These are phyloP conservation scores for Tolypocladium amazonense DNA, from an alignment of 2,329 filamentous ascomycete genomes.

Conservation along the genomic window DNA sequence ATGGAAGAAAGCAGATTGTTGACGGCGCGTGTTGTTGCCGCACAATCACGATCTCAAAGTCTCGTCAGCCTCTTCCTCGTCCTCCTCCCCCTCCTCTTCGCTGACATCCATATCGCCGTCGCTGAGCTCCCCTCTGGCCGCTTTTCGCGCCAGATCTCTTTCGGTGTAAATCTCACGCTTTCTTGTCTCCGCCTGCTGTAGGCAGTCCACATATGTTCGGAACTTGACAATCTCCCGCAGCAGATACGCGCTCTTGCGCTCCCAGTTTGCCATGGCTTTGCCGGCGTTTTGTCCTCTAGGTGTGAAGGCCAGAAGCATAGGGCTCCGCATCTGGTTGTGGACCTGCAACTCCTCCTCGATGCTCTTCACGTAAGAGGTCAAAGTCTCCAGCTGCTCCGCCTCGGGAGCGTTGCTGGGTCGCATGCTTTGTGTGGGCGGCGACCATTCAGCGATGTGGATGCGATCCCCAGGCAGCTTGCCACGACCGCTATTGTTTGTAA, in stretches of 20 bases:
- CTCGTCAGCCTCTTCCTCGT: conserved; percentile 23
- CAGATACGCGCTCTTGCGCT: conserved; percentile 86
- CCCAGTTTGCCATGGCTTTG: conserved; percentile 93
- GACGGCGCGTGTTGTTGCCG: not conserved
- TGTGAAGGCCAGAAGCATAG: conserved; percentile 84
- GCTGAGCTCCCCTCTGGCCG: conserved; percentile 33
- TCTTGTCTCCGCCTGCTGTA: conserved; percentile 58
- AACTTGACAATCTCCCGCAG: conserved; percentile 95
- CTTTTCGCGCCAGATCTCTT: conserved; percentile 39
- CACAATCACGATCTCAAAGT: conserved; percentile 19
- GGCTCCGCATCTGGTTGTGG: conserved; percentile 79
- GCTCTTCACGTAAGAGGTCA: conserved; percentile 70
- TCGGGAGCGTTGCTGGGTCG: conserved; percentile 71
- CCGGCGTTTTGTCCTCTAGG: conserved; percentile 69
- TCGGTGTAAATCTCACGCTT: conserved; percentile 63
- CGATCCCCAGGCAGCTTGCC: conserved; percentile 73
- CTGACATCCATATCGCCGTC: conserved; percentile 27
- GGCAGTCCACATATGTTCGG: conserved; percentile 81
- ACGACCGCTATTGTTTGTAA: conserved; percentile 36
- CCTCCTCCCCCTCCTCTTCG: conserved; percentile 17
- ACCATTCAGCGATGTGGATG: conserved; percentile 77
- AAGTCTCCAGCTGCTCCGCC: conserved; percentile 64
- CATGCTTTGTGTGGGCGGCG: conserved; percentile 81
- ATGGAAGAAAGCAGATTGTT: not conserved
- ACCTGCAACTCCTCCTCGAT: conserved; percentile 77